Percentiles rank a stretch among this genome's conserved stretches.
Conservation (phyloP, 306 rosid species). For the Pterocarpus macrocarpus region DNA sequence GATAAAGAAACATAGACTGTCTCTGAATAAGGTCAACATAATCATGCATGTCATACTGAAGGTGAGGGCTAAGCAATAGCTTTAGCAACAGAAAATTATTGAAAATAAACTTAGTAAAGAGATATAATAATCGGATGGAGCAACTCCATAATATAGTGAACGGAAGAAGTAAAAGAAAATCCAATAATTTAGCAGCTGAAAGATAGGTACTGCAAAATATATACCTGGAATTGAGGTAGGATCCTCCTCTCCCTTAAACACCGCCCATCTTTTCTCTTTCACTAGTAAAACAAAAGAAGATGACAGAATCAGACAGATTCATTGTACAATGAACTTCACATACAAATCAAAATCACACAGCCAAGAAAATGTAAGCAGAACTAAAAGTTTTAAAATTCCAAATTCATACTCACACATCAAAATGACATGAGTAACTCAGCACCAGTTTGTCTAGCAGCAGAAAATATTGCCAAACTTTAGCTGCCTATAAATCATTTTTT, state of each 20-base stretch:
- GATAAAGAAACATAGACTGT: conserved; percentile 33
- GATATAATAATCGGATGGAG: conserved; percentile 23
- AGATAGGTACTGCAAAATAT: conserved; percentile 33
- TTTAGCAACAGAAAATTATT: neutral
- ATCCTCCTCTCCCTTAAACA: conserved; percentile 89
- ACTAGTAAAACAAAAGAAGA: conserved; percentile 56
- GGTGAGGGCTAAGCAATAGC: conserved; percentile 3
- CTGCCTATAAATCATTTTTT: neutral
- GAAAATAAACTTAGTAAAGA: conserved; percentile 25
- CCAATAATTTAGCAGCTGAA: conserved; percentile 25
- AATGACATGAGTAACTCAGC: conserved; percentile 24
- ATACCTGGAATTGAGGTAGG: conserved; percentile 93
- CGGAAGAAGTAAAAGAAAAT: neutral
- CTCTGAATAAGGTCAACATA: conserved; percentile 24
- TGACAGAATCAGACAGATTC: conserved; percentile 42
- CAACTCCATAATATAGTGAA: neutral
- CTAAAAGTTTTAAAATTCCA: conserved; percentile 26
- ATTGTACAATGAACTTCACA: conserved; percentile 8
- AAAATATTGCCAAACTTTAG: neutral
- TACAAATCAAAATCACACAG: neutral
- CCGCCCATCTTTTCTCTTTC: conserved; percentile 99
- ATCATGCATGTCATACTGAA: neutral
- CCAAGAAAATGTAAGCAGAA: conserved; percentile 1
- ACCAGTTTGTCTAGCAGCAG: neutral
- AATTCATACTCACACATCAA: conserved; percentile 18